Conservation (phyloP, 495 filamentous ascomycete genomes). For the Hypoxylon fuscum region DNA sequence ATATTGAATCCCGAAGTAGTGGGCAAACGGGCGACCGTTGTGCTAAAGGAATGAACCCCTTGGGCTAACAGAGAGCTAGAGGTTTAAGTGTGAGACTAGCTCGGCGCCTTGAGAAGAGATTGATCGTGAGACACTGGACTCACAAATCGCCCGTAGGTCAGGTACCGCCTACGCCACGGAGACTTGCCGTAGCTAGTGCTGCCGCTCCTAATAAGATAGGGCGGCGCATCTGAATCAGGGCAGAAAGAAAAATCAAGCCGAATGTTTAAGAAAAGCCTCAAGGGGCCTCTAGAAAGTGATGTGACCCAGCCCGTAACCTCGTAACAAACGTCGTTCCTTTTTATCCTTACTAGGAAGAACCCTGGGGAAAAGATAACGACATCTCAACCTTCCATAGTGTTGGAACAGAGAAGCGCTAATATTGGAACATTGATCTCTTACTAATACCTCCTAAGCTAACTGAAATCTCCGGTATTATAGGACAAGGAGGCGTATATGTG, state of each 20-base stretch:
- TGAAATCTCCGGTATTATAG: no score
- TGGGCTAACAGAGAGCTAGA: neutral
- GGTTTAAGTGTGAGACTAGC: no score
- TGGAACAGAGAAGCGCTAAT: constrained; percentile 5
- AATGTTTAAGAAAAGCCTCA: neutral
- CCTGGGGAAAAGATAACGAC: no score
- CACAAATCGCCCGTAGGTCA: constrained; percentile 7
- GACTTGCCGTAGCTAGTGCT: neutral
- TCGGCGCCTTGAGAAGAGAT: neutral
- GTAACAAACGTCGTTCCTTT: neutral
- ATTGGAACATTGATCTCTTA: no score
- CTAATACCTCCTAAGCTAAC: no score
- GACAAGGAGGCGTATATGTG: no score
- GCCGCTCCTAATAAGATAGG: constrained; percentile 3
- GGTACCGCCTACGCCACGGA: neutral
- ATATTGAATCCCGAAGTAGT: no score
- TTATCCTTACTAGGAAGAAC: no score
- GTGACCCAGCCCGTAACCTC: neutral
- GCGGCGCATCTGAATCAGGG: constrained; percentile 5
- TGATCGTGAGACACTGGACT: neutral
- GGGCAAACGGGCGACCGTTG: neutral
- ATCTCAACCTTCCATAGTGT: neutral
- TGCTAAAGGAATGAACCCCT: constrained; percentile 3
- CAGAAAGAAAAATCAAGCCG: neutral
- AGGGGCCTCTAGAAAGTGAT: neutral